phyloP scores from a whole-genome alignment of 139 green algal species.

The Chlorella sp. region DNA sequence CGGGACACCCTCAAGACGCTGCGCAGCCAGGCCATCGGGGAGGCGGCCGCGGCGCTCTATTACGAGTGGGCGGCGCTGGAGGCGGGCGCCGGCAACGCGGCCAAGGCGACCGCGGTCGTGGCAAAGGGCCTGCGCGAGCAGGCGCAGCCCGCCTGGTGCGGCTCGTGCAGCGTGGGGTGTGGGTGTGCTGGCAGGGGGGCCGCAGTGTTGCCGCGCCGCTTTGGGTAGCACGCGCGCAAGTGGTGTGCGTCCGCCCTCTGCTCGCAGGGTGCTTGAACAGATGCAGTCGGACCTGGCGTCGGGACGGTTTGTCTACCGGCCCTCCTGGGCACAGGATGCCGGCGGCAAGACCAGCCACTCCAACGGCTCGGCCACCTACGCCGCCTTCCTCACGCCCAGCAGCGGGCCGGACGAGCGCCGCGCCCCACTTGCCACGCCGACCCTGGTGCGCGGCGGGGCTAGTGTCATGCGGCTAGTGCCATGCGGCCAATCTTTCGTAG shows the following conservation, averaged over 20 bases:
- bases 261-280: slow-evolving; percentile 50
- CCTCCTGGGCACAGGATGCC: slow-evolving; percentile 10
- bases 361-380: slow-evolving; percentile 1
- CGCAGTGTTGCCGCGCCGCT: neutral
- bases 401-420: slow-evolving; percentile 14
- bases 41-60: slow-evolving; percentile 62
- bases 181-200: neutral
- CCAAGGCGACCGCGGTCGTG: slow-evolving; percentile 60
- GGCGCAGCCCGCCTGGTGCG: slow-evolving; percentile 48
- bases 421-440: slow-evolving; percentile 3
- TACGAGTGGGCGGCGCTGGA: slow-evolving; percentile 82
- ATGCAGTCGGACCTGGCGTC: slow-evolving; percentile 46
- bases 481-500: no score
- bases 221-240: neutral
- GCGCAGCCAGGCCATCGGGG: slow-evolving; percentile 72
- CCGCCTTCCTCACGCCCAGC: slow-evolving; percentile 21
- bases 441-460: neutral
- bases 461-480: no score
- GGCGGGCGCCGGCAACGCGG: slow-evolving; percentile 49
- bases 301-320: slow-evolving; percentile 24
- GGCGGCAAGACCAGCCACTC: slow-evolving; percentile 8
- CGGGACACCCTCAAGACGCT: slow-evolving; percentile 88
- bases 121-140: slow-evolving; percentile 61
- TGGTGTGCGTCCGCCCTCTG: neutral
- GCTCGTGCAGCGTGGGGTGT: neutral